Percentiles rank a stretch among this genome's conserved stretches.
phyloP scores from a whole-genome alignment of 2,329 filamentous ascomycete genomes.

The Apiospora aurea region DNA sequence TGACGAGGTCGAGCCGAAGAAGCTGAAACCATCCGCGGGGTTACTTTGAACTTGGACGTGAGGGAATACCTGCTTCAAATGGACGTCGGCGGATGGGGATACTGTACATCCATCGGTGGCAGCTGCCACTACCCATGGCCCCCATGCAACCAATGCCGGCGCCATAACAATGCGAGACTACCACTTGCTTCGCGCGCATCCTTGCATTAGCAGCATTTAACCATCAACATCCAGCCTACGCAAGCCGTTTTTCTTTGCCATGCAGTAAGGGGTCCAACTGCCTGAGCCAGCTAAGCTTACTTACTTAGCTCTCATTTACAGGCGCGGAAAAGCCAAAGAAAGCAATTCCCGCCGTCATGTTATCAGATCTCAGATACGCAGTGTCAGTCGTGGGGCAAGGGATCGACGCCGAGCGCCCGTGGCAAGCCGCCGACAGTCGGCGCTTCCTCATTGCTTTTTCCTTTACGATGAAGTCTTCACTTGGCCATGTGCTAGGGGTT shows the following conservation, averaged over 20 bases:
- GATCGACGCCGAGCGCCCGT: not conserved
- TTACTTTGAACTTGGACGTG: not conserved
- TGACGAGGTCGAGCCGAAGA: not conserved
- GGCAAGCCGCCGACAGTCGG: not conserved
- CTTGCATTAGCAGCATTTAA: not conserved
- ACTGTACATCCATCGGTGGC: not conserved
- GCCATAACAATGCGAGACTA: not conserved
- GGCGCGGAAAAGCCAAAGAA: not conserved
- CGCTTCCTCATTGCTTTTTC: not conserved
- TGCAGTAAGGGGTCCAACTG: not conserved
- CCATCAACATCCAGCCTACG: not conserved
- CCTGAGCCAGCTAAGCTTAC: not conserved
- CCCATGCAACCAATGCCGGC: constrained; percentile 11
- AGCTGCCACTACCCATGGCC: not conserved
- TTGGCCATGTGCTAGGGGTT: not conserved
- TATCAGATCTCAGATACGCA: constrained; percentile 3
- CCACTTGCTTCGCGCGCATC: not conserved
- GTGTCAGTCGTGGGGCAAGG: not conserved
- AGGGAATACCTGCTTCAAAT: not conserved
- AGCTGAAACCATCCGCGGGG: not conserved
- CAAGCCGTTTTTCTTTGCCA: not conserved
- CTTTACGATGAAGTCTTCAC: not conserved
- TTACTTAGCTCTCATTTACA: not conserved
- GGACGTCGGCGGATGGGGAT: not conserved
- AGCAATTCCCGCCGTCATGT: not conserved